phyloP scores from a whole-genome alignment of 257 asterid species.

The Striga asiatica region DNA sequence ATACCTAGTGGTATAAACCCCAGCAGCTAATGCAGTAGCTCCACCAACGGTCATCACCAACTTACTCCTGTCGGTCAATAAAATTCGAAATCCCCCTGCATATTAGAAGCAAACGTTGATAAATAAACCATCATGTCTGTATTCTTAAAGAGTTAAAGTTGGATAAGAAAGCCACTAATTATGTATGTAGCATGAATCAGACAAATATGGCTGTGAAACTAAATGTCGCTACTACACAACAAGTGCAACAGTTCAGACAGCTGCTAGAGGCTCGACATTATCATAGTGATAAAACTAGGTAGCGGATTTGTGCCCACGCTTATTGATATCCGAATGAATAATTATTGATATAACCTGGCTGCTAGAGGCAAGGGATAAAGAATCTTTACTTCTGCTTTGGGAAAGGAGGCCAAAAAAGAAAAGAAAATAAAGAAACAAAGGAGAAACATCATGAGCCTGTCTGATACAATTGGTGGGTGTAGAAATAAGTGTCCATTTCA shows the following conservation, averaged over 20 bases:
- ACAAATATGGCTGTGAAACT: slow-evolving; percentile 2
- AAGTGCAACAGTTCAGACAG: background rate
- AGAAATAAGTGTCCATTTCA: background rate
- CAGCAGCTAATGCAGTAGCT: slow-evolving; percentile 97
- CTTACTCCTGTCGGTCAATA: slow-evolving; percentile 80
- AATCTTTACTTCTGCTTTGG: background rate
- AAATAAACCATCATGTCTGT: background rate
- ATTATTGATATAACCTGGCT: background rate
- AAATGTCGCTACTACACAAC: background rate
- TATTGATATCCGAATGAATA: no score
- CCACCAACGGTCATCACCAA: slow-evolving; percentile 90
- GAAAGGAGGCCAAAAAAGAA: no score
- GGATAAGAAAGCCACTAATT: slow-evolving; percentile 11
- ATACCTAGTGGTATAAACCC: slow-evolving; percentile 92
- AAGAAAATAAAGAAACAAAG: background rate
- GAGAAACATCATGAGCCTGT: background rate
- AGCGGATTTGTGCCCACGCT: background rate
- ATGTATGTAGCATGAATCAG: background rate
- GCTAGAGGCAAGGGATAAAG: background rate
- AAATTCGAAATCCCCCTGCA: slow-evolving; percentile 72
- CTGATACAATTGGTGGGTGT: background rate
- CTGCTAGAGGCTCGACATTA: background rate
- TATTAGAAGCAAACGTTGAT: slow-evolving; percentile 4
- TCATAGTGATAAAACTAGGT: background rate
- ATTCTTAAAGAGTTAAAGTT: background rate